Conservation (phyloP, 352 stramenopile species). For the Pythium dissimile region DNA sequence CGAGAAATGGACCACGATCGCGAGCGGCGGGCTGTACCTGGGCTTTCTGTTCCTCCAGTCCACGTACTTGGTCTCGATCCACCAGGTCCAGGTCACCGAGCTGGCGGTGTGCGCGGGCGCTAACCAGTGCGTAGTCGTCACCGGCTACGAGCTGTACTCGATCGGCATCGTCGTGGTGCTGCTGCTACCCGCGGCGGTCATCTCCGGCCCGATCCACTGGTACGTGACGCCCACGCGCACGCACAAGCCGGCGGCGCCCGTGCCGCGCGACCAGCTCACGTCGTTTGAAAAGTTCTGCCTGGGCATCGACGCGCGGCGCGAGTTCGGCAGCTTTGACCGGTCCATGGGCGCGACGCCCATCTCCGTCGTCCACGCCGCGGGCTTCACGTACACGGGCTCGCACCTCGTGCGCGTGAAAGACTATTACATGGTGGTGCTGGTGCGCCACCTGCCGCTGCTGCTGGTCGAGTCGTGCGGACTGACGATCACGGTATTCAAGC, state of each 20-base stretch:
- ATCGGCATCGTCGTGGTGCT: slow-evolving; percentile 4
- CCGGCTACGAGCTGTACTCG: slow-evolving; percentile 10
- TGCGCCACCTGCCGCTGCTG: not conserved
- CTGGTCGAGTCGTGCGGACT: slow-evolving; percentile 16
- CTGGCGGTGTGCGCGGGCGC: slow-evolving; percentile 5
- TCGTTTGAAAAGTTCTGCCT: slow-evolving; percentile 20
- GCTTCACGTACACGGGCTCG: slow-evolving; percentile 19
- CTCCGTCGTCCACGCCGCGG: slow-evolving; percentile 16
- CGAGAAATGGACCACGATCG: slow-evolving; percentile 11
- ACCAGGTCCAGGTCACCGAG: slow-evolving; percentile 18
- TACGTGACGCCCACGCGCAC: slow-evolving; percentile 1
- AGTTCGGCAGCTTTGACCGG: slow-evolving; percentile 14
- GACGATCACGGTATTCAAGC: slow-evolving; percentile 20
- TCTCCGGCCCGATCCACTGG: slow-evolving; percentile 1
- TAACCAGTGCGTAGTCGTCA: slow-evolving; percentile 11
- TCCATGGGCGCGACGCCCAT: slow-evolving; percentile 9
- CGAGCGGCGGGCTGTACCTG: slow-evolving; percentile 6
- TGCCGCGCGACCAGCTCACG: slow-evolving; percentile 6
- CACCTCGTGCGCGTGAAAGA: slow-evolving; percentile 21
- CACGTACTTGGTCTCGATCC: slow-evolving; percentile 1
- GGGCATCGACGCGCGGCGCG: slow-evolving; percentile 10
- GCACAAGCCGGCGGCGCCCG: not conserved
- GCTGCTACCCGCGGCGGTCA: not conserved
- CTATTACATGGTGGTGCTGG: slow-evolving; percentile 20
- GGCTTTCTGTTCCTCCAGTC: slow-evolving; percentile 2